These are phyloP conservation scores for Metarhizium brunneum DNA, from an alignment of 2,329 filamentous ascomycete species.

Conservation along the genomic window DNA sequence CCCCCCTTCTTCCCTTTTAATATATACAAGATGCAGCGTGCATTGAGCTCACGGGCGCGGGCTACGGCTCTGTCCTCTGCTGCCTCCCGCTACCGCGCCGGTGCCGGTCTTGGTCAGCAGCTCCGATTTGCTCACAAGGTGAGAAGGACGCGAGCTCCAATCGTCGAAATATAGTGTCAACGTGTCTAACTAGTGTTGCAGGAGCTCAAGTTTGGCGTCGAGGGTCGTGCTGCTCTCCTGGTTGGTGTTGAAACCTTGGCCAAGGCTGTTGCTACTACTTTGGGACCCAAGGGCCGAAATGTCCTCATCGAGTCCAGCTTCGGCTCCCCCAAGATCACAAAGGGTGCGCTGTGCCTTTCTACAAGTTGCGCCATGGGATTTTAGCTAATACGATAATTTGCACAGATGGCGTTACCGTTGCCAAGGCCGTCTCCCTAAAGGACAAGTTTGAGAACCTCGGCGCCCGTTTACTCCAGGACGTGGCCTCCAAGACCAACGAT, in stretches of 20 bases:
- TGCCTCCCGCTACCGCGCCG: constrained; percentile 54
- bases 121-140: constrained; percentile 98
- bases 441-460: constrained; percentile 99
- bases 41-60: constrained; percentile 72
- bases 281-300: constrained; percentile 97
- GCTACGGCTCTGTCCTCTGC: constrained; percentile 70
- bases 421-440: constrained; percentile 83
- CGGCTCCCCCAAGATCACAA: constrained; percentile 98
- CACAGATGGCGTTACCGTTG: constrained; percentile 78
- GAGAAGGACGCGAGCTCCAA: constrained; percentile 15
- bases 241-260: constrained; percentile 94
- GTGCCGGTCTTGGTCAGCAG: constrained; percentile 67
- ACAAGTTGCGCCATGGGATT: neutral
- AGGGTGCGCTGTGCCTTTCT: constrained; percentile 49
- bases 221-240: constrained; percentile 80
- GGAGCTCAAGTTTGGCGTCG: constrained; percentile 98
- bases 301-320: constrained; percentile 98
- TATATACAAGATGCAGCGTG: constrained; percentile 78
- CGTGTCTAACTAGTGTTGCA: constrained; percentile 26
- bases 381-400: constrained; percentile 9
- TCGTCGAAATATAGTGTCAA: neutral
- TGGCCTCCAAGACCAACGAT: constrained; percentile 99
- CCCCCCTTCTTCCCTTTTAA: constrained; percentile 16
- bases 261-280: constrained; percentile 89
- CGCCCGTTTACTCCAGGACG: constrained; percentile 91